These are phyloP conservation scores for Sphagnum fallax DNA, from an alignment of 228 moss, liverwort and hornwort species.

Conservation along the genomic window DNA sequence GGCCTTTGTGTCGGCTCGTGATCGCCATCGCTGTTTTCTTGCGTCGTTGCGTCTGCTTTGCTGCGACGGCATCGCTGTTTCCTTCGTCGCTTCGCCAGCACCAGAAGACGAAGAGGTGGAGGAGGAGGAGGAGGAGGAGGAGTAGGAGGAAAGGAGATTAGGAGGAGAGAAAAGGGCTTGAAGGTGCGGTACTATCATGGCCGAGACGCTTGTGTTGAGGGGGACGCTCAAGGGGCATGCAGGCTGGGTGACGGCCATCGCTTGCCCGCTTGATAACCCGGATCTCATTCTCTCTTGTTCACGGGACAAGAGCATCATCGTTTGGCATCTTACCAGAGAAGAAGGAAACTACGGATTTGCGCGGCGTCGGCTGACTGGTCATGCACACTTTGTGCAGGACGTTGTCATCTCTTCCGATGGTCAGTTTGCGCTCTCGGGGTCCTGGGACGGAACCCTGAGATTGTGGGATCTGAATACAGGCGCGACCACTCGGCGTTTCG, in stretches of 20 bases:
- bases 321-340: constrained; percentile 68
- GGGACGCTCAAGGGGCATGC: constrained; percentile 80
- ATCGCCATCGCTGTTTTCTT: too few relatives aligned
- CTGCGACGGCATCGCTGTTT: too few relatives aligned
- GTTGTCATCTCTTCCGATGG: constrained; percentile 96
- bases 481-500: constrained; percentile 75
- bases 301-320: constrained; percentile 84
- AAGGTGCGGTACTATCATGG: constrained; percentile 29
- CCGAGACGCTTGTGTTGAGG: constrained; percentile 71
- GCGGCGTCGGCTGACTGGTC: constrained; percentile 68
- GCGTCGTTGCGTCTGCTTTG: too few relatives aligned
- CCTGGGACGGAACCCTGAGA: constrained; percentile 85
- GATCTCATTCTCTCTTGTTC: constrained; percentile 84
- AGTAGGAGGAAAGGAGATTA: too few relatives aligned
- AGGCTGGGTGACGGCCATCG: constrained; percentile 94
- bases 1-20: too few relatives aligned
- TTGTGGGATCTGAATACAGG: constrained; percentile 92
- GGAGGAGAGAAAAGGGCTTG: neutral
- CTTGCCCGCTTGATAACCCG: constrained; percentile 90
- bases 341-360: constrained; percentile 77
- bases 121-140: too few relatives aligned
- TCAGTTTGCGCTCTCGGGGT: constrained; percentile 85
- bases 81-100: too few relatives aligned
- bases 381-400: constrained; percentile 88
- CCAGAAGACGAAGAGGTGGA: too few relatives aligned